These are phyloP conservation scores for Osmanthus fragrans DNA, from an alignment of 257 asterid species.

Conservation along the genomic window DNA sequence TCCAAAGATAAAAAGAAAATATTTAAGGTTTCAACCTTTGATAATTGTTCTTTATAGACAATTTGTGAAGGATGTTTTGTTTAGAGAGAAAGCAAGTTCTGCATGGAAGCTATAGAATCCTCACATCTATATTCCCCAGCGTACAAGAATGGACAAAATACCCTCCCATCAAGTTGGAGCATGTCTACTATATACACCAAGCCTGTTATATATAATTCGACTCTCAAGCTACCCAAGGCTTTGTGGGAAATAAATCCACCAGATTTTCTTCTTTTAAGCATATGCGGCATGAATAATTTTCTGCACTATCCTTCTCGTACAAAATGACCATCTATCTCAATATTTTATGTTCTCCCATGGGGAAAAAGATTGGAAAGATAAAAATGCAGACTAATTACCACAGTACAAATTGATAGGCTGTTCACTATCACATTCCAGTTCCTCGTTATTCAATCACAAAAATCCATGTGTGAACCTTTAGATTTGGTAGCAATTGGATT, in stretches of 20 bases:
- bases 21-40: constrained; percentile 20
- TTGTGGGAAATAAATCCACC: neutral
- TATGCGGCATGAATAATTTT: neutral
- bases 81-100: neutral
- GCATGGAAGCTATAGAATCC: neutral
- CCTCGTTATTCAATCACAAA: neutral
- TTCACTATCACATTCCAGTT: neutral
- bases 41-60: constrained; percentile 1
- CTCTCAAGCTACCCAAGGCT: constrained; percentile 1
- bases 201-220: neutral
- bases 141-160: neutral
- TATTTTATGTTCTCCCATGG: neutral
- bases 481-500: neutral
- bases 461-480: neutral
- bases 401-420: neutral
- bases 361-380: neutral
- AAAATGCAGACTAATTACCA: neutral
- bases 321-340: neutral
- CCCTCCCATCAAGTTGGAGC: neutral
- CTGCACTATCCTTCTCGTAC: neutral
- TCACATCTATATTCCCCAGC: neutral
- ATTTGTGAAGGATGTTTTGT: neutral
- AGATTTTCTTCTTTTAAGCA: neutral
- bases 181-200: neutral
- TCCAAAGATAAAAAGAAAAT: constrained; percentile 24